phyloP scores from a whole-genome alignment of 208 protist species.

The Trypanosoma lewisi region DNA sequence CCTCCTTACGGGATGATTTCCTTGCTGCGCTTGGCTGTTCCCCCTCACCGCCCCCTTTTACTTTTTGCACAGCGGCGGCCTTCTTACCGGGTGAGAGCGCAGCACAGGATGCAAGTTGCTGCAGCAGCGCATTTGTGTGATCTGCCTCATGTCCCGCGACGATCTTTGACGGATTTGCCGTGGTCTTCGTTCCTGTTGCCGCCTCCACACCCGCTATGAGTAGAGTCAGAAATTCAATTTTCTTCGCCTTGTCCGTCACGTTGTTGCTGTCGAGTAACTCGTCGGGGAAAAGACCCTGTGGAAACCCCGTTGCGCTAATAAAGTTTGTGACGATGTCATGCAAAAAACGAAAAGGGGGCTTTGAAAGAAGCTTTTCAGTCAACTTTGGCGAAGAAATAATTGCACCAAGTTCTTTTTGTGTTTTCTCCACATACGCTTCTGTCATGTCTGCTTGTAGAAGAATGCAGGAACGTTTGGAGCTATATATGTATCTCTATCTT shows the following conservation, averaged over 20 bases:
- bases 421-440: constrained; percentile 67
- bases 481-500: neutral
- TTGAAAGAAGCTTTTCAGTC: constrained; percentile 84
- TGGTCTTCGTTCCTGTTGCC: constrained; percentile 55
- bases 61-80: constrained; percentile 55
- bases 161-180: constrained; percentile 79
- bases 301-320: constrained; percentile 66
- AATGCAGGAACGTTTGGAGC: neutral
- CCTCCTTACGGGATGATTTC: constrained; percentile 10
- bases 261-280: constrained; percentile 79
- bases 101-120: constrained; percentile 76
- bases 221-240: constrained; percentile 72
- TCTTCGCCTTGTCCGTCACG: constrained; percentile 78
- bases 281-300: constrained; percentile 50
- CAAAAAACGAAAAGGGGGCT: constrained; percentile 89
- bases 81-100: constrained; percentile 58
- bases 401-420: constrained; percentile 71
- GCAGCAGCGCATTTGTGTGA: constrained; percentile 86
- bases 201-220: constrained; percentile 80
- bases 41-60: constrained; percentile 30
- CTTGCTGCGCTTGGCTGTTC: neutral
- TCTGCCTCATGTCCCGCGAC: constrained; percentile 84
- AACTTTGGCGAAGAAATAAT: constrained; percentile 80
- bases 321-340: constrained; percentile 85
- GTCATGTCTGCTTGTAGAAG: constrained; percentile 6